Base-by-base conservation (phyloP, 2,329 filamentous ascomycete species). In the Colletotrichum magnum region DNA sequence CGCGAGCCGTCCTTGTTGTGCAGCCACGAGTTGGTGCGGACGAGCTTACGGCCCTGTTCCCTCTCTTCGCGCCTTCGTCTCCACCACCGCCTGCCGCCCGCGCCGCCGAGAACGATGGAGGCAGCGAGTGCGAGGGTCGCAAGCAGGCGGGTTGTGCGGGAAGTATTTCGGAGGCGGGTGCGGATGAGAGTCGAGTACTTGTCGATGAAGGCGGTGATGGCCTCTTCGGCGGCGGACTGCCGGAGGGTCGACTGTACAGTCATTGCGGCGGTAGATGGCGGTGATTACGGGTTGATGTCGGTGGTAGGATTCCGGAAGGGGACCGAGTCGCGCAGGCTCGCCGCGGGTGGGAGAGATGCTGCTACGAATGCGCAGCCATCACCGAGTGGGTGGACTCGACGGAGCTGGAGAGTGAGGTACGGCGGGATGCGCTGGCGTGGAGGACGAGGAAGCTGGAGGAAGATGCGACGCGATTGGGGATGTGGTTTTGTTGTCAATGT, bases 1-100 rank as follows among this genome's bases (percentile, higher is more conserved):
- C 96, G 88, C 57, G 94, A 95, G 58, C 96, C 96, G 85, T 98
- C 96, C 82, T 98, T 98, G 75, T 95, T 94, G 81, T 93, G 90
- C 71, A 98, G 86, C 76, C 94, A 97, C 39, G 95, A 98, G 81
- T 99, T 99, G 69, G 93, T 92, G 67, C 96, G 90, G 72, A 98
- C 84, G 61, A 99, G 87, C 72, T 93, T 92, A 71, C 89, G 87
- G 5, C 95, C 95, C 74, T 94, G 92, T 74, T 96, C 94, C 73
- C 89, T 91, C 81, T 98, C 95, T 72, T 90, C 90, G 57, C 89
- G 89, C 69, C 90, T 87, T 66, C 87, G 89, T 76, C 87, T 90
- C 88, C 93, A 95, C 88, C 92, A 93, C 70, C 89, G 89, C 69
- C 92, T 90, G n/a, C 90, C 89, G 69, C 94, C 94, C 83, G 94